phyloP scores from a whole-genome alignment of 2,329 filamentous ascomycete genomes.

The Lachnellula cervina region DNA sequence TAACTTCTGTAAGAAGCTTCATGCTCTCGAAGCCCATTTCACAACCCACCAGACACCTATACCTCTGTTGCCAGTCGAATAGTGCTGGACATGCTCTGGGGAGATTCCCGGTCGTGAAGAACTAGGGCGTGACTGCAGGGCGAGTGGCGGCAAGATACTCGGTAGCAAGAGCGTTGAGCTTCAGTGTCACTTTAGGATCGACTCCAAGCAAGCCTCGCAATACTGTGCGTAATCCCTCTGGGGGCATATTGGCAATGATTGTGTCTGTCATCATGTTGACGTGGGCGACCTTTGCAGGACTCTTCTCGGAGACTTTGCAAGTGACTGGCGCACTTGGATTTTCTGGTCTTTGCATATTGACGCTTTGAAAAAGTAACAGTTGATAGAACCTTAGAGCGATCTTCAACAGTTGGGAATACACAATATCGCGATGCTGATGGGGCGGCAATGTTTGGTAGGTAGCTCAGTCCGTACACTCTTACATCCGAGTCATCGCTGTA shows the following conservation, averaged over 20 bases:
- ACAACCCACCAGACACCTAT: slow-evolving; percentile 33
- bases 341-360: too few species aligned
- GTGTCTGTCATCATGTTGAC: slow-evolving; percentile 45
- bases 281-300: slow-evolving; percentile 32
- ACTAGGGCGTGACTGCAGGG: slow-evolving; percentile 14
- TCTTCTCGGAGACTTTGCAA: not conserved
- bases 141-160: slow-evolving; percentile 26
- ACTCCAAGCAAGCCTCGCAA: slow-evolving; percentile 31
- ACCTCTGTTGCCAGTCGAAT: slow-evolving; percentile 19
- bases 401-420: too few species aligned
- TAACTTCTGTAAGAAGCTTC: slow-evolving; percentile 11
- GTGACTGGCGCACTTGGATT: too few species aligned
- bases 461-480: too few species aligned
- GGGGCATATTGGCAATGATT: slow-evolving; percentile 39
- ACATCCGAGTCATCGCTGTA: too few species aligned
- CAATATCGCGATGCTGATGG: too few species aligned
- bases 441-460: too few species aligned
- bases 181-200: slow-evolving; percentile 30
- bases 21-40: slow-evolving; percentile 31
- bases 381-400: too few species aligned
- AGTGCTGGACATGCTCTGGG: slow-evolving; percentile 9
- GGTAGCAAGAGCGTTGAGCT: slow-evolving; percentile 31
- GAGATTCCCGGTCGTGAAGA: slow-evolving; percentile 5
- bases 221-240: slow-evolving; percentile 37
- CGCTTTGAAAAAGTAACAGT: too few species aligned